A percentile compares a stretch with the other conserved stretches of the same genome.
phyloP scores from a whole-genome alignment of 768 basidiomycete genomes.

The Agrocybe pediades region DNA sequence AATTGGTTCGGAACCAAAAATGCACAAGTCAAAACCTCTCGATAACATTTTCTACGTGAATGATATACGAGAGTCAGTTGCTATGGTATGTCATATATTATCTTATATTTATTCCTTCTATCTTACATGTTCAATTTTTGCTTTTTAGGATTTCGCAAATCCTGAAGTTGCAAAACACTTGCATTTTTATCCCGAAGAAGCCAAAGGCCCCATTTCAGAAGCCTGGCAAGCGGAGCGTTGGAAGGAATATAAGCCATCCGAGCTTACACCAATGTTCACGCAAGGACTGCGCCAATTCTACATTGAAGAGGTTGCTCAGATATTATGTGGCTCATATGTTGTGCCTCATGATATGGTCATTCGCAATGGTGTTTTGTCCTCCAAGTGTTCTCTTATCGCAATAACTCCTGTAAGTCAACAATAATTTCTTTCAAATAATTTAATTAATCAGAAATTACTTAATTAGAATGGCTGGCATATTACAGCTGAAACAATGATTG shows the following conservation, averaged over 20 bases:
- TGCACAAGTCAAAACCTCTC: conserved; percentile 20
- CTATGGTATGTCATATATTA: conserved; percentile 21
- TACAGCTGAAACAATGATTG: no score
- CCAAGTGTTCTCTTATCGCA: not conserved
- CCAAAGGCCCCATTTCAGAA: conserved; percentile 26
- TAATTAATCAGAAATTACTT: no score
- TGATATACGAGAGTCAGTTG: conserved; percentile 23
- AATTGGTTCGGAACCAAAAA: conserved; percentile 19
- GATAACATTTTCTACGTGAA: conserved; percentile 33
- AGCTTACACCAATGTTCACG: not conserved
- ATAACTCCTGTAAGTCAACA: no score
- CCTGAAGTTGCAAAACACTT: conserved; percentile 26
- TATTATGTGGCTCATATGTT: not conserved
- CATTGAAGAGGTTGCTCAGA: not conserved
- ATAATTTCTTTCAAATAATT: no score
- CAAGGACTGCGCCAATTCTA: not conserved
- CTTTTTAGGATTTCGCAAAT: conserved; percentile 32
- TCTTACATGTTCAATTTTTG: not conserved
- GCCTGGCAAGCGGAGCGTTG: conserved; percentile 33
- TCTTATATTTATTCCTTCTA: no score
- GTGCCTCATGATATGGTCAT: not conserved
- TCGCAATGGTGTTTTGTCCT: not conserved
- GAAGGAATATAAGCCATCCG: conserved; percentile 10
- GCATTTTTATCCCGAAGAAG: conserved; percentile 30
- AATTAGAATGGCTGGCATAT: no score